A percentile compares a stretch with the other conserved stretches of the same genome.
Conservation (phyloP, 192 early-diverging fungal genomes). For the Podila epigama region DNA sequence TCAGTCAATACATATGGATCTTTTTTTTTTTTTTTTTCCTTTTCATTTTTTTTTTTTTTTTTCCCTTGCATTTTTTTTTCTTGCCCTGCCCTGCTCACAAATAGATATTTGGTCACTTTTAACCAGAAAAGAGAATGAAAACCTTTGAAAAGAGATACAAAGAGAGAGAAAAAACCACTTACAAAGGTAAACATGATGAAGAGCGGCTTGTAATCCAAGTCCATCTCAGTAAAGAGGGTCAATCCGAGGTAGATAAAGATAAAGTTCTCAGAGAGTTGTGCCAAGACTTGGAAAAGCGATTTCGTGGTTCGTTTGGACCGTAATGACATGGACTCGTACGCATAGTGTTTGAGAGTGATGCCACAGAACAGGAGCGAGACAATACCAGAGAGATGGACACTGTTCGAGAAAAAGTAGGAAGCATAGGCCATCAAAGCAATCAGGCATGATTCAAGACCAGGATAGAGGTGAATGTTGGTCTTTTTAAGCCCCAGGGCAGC, state of each 20-base stretch:
- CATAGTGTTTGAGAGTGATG: constrained; percentile 93
- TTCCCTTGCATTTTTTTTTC: too few relatives aligned
- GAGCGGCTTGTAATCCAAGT: constrained; percentile 74
- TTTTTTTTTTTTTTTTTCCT: neutral
- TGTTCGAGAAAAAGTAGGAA: constrained; percentile 93
- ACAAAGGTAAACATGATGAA: constrained; percentile 80
- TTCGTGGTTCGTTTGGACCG: constrained; percentile 83
- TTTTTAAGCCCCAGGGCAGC: constrained; percentile 90
- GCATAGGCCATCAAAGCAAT: constrained; percentile 88
- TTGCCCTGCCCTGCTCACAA: too few relatives aligned
- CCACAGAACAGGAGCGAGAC: constrained; percentile 94
- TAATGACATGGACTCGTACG: constrained; percentile 87
- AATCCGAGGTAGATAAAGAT: constrained; percentile 97
- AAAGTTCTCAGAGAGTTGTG: constrained; percentile 95
- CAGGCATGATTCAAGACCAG: constrained; percentile 88
- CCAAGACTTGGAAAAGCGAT: constrained; percentile 92
- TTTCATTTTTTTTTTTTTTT: neutral
- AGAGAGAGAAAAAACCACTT: constrained; percentile 6
- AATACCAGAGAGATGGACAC: constrained; percentile 88
- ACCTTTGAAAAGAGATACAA: too few relatives aligned
- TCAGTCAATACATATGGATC: neutral
- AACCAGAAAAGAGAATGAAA: too few relatives aligned
- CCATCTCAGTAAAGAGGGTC: constrained; percentile 85
- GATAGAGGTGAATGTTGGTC: constrained; percentile 81
- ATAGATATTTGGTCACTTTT: too few relatives aligned